phyloP scores from a whole-genome alignment of 345 rosid species.

The Erucastrum elatum region DNA sequence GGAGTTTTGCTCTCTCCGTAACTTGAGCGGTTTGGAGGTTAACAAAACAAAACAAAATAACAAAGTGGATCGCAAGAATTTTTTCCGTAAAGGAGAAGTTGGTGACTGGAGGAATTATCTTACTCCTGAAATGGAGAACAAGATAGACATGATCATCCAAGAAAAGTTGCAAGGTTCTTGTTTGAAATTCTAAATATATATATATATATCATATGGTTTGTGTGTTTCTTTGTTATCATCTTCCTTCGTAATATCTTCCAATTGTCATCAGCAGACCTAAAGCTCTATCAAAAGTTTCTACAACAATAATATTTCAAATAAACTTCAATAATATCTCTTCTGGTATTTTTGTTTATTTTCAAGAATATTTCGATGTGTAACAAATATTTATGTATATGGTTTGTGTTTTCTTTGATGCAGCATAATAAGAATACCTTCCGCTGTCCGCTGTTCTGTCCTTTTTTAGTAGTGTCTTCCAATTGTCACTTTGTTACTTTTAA shows the following conservation, averaged over 20 bases:
- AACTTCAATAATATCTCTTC: neutral
- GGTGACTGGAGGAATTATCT: slow-evolving; percentile 39
- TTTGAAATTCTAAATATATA: slow-evolving; percentile 14
- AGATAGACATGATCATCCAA: slow-evolving; percentile 26
- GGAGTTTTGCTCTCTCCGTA: slow-evolving; percentile 21
- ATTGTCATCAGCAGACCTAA: neutral
- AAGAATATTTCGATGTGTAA: too few species aligned
- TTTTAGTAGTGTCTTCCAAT: neutral
- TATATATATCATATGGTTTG: neutral
- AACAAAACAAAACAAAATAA: slow-evolving; percentile 33
- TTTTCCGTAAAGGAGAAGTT: slow-evolving; percentile 32
- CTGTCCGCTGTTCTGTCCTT: too few species aligned
- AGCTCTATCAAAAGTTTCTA: neutral
- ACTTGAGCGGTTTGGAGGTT: slow-evolving; percentile 39
- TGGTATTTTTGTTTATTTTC: too few species aligned
- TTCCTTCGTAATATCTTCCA: neutral
- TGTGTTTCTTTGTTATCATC: neutral
- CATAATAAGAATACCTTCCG: too few species aligned
- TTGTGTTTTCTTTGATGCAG: too few species aligned
- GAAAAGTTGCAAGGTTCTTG: slow-evolving; percentile 32
- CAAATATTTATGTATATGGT: too few species aligned
- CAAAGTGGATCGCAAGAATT: slow-evolving; percentile 2
- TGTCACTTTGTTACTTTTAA: neutral
- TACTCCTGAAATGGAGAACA: slow-evolving; percentile 31
- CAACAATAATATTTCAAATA: neutral